Percentiles rank a stretch among this genome's conserved stretches.
phyloP scores from a whole-genome alignment of 2,329 filamentous ascomycete species.

The Neurospora sp. region DNA sequence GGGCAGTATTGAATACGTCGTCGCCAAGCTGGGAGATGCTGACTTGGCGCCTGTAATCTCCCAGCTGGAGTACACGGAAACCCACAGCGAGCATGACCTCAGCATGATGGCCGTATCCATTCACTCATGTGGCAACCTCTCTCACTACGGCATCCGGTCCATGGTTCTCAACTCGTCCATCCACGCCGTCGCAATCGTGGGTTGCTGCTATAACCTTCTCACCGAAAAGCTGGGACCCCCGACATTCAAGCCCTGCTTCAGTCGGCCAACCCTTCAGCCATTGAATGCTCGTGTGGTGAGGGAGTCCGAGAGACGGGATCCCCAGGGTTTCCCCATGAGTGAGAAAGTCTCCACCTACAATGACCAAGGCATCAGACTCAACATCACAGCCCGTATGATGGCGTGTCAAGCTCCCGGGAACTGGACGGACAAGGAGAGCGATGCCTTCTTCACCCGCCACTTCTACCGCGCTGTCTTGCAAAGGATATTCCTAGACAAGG shows the following conservation, averaged over 20 bases:
- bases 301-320: constrained; percentile 66
- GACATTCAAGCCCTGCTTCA: constrained; percentile 71
- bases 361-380: constrained; percentile 63
- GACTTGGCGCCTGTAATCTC: constrained; percentile 59
- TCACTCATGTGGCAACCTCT: constrained; percentile 95
- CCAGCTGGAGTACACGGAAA: constrained; percentile 39
- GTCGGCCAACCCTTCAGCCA: constrained; percentile 59
- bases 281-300: constrained; percentile 57
- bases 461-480: constrained; percentile 88
- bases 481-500: constrained; percentile 79
- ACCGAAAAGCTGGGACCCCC: constrained; percentile 83
- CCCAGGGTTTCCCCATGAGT: constrained; percentile 91
- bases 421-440: constrained; percentile 74
- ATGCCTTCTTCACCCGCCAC: constrained; percentile 82
- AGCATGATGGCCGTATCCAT: constrained; percentile 82
- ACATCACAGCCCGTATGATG: constrained; percentile 98
- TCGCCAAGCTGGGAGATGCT: constrained; percentile 63
- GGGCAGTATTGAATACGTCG: constrained; percentile 67
- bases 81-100: constrained; percentile 27
- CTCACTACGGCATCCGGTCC: constrained; percentile 85
- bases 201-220: constrained; percentile 95
- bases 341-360: constrained; percentile 51
- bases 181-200: constrained; percentile 85
- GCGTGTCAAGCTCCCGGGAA: constrained; percentile 91
- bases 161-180: constrained; percentile 76